A percentile compares a stretch with the other conserved stretches of the same genome.
Conservation (phyloP, 2,329 filamentous ascomycete genomes). For the Clathrospora elynae region DNA sequence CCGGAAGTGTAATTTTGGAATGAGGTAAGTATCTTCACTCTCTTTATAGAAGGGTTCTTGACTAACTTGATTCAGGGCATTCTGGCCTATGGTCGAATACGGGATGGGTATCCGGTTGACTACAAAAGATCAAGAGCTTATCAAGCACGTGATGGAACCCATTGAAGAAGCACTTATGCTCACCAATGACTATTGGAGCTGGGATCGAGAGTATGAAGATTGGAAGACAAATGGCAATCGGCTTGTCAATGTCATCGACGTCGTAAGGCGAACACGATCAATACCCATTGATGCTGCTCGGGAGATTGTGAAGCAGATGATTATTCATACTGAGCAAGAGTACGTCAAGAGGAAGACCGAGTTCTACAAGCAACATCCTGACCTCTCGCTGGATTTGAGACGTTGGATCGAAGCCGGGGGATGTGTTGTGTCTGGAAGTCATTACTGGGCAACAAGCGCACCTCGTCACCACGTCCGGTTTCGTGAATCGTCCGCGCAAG, state of each 20-base stretch:
- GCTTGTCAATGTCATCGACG: slow-evolving; percentile 1
- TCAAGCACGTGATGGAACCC: background rate
- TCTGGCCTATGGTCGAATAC: slow-evolving; percentile 6
- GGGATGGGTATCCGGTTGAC: slow-evolving; percentile 1
- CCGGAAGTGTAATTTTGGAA: slow-evolving; percentile 1
- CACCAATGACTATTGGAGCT: slow-evolving; percentile 3
- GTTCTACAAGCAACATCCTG: background rate
- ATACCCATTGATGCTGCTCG: background rate
- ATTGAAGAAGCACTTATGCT: background rate
- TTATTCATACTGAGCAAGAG: background rate
- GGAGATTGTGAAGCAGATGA: background rate
- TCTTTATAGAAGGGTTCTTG: background rate
- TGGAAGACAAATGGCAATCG: background rate
- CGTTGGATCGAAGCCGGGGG: slow-evolving; percentile 2
- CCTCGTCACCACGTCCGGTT: no score
- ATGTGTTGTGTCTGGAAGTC: slow-evolving; percentile 2
- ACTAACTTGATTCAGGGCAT: background rate
- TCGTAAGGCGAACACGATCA: background rate
- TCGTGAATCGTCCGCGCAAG: no score
- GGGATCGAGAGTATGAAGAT: slow-evolving; percentile 4
- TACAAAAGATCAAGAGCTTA: background rate
- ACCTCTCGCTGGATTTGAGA: background rate
- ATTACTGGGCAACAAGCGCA: no score
- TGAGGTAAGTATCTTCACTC: background rate
- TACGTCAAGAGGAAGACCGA: background rate